Evolutionary conservation across 148 eudicot species (phyloP).

Genomic region (Limonium bicolor): DNA sequence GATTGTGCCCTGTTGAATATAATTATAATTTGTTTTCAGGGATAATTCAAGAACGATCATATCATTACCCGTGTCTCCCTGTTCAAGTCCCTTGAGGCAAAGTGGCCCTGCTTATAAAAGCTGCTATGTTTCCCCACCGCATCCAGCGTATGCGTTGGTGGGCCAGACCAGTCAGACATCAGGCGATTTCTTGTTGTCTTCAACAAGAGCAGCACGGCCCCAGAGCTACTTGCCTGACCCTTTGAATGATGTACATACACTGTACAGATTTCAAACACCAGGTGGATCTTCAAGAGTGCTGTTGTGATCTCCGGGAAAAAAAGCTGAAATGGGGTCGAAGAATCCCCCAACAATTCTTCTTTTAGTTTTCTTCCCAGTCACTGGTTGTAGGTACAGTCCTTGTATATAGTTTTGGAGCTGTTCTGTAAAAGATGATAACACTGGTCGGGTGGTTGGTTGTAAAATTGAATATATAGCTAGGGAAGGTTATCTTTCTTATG

Average conservation of each 20-base stretch:
- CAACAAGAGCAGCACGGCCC: constrained; percentile 23
- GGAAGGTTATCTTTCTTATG: too few relatives aligned
- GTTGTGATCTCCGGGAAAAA: too few relatives aligned
- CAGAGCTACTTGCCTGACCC: constrained; percentile 38
- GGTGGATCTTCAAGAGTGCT: constrained; percentile 44
- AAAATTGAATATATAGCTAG: too few relatives aligned
- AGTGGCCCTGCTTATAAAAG: constrained; percentile 41
- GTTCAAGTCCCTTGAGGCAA: constrained; percentile 69
- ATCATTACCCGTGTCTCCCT: constrained; percentile 88
- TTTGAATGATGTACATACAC: constrained; percentile 39
- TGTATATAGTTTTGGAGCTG: too few relatives aligned
- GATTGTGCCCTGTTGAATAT: neutral
- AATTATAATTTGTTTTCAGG: constrained; percentile 20
- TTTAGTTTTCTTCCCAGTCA: too few relatives aligned
- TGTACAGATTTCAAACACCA: constrained; percentile 36
- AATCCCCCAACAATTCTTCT: too few relatives aligned
- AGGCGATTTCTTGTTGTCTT: constrained; percentile 27
- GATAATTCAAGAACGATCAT: constrained; percentile 59
- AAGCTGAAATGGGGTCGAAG: too few relatives aligned
- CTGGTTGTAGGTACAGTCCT: too few relatives aligned
- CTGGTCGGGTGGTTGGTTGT: too few relatives aligned
- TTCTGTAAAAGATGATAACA: too few relatives aligned
- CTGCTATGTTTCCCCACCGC: constrained; percentile 63
- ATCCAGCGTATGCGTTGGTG: constrained; percentile 46
- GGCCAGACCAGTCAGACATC: constrained; percentile 33